These are phyloP conservation scores for Xerophyta viscosa DNA, from an alignment of 106 monocot species.

Conservation along the genomic window DNA sequence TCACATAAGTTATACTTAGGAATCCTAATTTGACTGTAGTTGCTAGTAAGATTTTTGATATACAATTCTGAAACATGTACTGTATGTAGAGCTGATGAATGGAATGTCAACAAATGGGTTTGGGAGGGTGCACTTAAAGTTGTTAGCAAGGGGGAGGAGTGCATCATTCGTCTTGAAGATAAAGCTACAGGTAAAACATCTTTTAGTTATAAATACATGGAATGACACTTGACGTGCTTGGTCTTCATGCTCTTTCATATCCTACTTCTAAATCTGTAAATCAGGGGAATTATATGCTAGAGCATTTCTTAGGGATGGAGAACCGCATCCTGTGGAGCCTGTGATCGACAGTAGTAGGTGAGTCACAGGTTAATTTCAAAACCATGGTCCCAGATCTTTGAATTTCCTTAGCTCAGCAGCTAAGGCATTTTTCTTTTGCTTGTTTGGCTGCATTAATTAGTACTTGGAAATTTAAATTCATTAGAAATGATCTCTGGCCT, in stretches of 20 bases:
- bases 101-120: constrained; percentile 98
- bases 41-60: constrained; percentile 1
- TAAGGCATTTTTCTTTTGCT: not conserved
- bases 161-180: constrained; percentile 86
- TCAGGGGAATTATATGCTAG: constrained; percentile 93
- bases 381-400: too few relatives aligned
- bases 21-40: not conserved
- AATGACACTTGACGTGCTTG: too few relatives aligned
- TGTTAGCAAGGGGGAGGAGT: constrained; percentile 88
- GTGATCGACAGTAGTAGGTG: constrained; percentile 99
- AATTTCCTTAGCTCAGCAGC: too few relatives aligned
- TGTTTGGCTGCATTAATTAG: not conserved
- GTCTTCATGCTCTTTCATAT: not conserved
- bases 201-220: not conserved
- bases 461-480: too few relatives aligned
- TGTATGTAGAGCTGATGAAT: constrained; percentile 90
- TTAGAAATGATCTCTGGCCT: too few relatives aligned
- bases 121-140: constrained; percentile 95
- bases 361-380: constrained; percentile 2
- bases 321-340: constrained; percentile 91
- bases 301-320: constrained; percentile 79
- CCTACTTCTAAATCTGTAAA: constrained; percentile 12
- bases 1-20: too few relatives aligned
- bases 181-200: constrained; percentile 52
- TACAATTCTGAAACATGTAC: not conserved